phyloP scores from a whole-genome alignment of 129 eudicot genomes.

The Pittosporum tobira region DNA sequence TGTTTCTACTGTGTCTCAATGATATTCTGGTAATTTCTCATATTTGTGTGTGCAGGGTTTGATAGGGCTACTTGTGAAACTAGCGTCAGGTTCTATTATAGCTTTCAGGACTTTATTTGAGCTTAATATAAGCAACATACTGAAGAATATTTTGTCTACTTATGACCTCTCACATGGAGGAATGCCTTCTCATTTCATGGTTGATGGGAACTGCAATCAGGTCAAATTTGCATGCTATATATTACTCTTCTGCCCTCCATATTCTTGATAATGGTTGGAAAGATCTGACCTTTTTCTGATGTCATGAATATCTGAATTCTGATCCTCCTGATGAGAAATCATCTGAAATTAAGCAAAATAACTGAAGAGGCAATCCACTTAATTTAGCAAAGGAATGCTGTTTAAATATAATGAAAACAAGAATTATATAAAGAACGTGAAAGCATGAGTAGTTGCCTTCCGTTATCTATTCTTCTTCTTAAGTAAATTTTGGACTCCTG shows the following conservation, averaged over 20 bases:
- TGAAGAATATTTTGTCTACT: slow-evolving; percentile 56
- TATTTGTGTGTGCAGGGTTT: slow-evolving; percentile 46
- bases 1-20: not conserved
- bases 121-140: slow-evolving; percentile 60
- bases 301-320: no score
- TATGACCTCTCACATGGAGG: slow-evolving; percentile 60
- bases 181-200: slow-evolving; percentile 44
- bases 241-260: not conserved
- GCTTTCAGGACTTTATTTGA: slow-evolving; percentile 68
- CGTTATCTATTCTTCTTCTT: no score
- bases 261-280: not conserved
- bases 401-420: no score
- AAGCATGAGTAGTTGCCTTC: no score
- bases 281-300: not conserved
- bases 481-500: no score
- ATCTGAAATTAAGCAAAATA: no score
- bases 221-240: slow-evolving; percentile 11
- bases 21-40: slow-evolving; percentile 5
- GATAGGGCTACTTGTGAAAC: slow-evolving; percentile 68
- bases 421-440: no score
- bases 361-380: no score
- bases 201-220: slow-evolving; percentile 59
- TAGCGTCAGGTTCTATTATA: slow-evolving; percentile 74
- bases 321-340: no score
- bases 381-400: no score